These are phyloP conservation scores for Dianthus caryophyllus DNA, from an alignment of 148 eudicot species.

Conservation along the genomic window DNA sequence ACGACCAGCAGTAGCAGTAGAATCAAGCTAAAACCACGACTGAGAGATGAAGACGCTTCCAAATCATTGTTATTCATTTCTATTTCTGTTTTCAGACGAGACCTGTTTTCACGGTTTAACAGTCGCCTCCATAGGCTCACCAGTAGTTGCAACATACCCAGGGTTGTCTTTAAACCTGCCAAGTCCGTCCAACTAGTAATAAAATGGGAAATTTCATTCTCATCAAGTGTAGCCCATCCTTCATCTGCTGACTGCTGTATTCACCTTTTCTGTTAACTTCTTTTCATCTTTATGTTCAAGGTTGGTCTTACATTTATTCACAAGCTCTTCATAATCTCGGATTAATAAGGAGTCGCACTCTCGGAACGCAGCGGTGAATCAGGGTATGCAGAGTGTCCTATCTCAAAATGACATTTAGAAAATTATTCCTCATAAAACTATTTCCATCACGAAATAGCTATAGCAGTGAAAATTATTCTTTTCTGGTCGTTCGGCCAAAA, in stretches of 20 bases:
- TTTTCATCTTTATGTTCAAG: constrained; percentile 18
- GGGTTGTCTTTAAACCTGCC: no score
- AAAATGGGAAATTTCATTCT: constrained; percentile 39
- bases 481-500: no score
- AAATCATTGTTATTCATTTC: constrained; percentile 19
- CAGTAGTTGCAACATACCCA: no score
- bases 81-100: no score
- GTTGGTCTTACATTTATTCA: constrained; percentile 37
- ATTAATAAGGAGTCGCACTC: constrained; percentile 85
- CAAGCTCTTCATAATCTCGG: constrained; percentile 87
- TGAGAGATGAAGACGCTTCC: constrained; percentile 33
- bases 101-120: no score
- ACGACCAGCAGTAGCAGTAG: constrained; percentile 76
- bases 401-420: constrained; percentile 39
- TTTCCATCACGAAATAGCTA: not conserved
- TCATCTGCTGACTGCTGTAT: constrained; percentile 46
- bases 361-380: constrained; percentile 79
- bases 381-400: constrained; percentile 87
- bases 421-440: not conserved
- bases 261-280: constrained; percentile 30
- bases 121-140: no score
- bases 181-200: no score
- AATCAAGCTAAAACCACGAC: constrained; percentile 40
- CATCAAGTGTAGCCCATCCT: constrained; percentile 61
- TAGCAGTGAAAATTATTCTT: constrained; percentile 1